These are phyloP conservation scores for Paramecium biaurelia DNA, from an alignment of 73 alveolate genomes.

Conservation along the genomic window DNA sequence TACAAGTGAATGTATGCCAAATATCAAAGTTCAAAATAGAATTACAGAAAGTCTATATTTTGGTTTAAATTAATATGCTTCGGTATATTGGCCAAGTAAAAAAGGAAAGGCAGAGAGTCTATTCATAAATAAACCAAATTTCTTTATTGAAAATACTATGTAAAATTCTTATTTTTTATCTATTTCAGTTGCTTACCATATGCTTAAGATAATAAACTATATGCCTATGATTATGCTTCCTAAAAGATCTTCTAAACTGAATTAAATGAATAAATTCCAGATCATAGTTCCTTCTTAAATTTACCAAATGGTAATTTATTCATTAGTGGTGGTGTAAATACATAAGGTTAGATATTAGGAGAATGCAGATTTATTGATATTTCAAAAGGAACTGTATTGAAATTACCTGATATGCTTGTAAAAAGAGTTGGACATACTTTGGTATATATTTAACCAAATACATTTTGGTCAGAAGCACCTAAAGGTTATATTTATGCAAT, in stretches of 20 bases:
- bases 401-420: not conserved
- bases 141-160: not conserved
- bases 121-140: not conserved
- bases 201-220: not conserved
- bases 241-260: not conserved
- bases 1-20: not conserved
- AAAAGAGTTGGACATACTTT: slow-evolving; percentile 42
- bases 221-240: not conserved
- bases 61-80: slow-evolving; percentile 27
- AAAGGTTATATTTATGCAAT: slow-evolving; percentile 34
- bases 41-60: not conserved
- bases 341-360: not conserved
- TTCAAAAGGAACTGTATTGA: not conserved
- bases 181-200: not conserved
- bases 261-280: not conserved
- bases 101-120: not conserved
- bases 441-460: not conserved
- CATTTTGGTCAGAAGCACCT: not conserved
- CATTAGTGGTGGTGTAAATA: not conserved
- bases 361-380: not conserved
- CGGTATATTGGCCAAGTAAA: not conserved
- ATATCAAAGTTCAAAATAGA: not conserved
- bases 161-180: not conserved
- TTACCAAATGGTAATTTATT: slow-evolving; percentile 29
- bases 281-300: not conserved